Base-by-base conservation (phyloP, 2,329 filamentous ascomycete species). In the Teratosphaeria pseudoeucalypti region DNA sequence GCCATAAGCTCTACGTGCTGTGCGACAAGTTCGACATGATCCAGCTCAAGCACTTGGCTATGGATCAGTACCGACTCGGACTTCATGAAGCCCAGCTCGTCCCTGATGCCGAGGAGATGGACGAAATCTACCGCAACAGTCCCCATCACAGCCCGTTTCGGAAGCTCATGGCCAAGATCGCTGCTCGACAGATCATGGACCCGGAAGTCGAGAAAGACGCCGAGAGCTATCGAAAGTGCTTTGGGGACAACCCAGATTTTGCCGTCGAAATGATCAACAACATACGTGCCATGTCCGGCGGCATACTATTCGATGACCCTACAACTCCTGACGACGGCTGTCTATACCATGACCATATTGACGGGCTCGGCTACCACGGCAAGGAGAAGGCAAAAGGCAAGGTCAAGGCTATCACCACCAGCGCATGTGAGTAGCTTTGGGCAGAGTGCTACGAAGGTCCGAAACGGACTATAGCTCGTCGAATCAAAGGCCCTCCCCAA, bases 111-210 rank as follows among this genome's bases (percentile, higher is more conserved):
- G 78, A 81, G 39, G 80, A 82, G 69, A 80, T 82, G 63, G 76
- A 79, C 61, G 77, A 78, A 7, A 79, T 82, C 26, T 82, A 82
- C 67, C 75, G 77, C 56, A 71, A 72, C 56, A 78, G 76, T 34
- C 74, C 76, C 3, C 57, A 63, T 2, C 71, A 68, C 3, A 80
- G 77, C 57, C 78, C 79, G 1, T 82, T 82, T 66, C 73, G 79
- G 39, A 72, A 68, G 34, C 71, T 82, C 23, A 78, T 82, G 75
- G 77, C 77, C 58, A 73, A 75, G 62, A 82, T 82, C 55, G 80
- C 80, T n/a, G 80, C 80, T 4, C 72, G 80, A 29, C 80, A 82
- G 69, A 80, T 82, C 61, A 82, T 82, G 80, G 80, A 82, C 63
- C 79, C 80, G 0, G 78, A 76, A 34, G 76, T 72, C 58, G 74